Conservation (phyloP, 495 filamentous ascomycete species). For the Penicillium fimorum region DNA sequence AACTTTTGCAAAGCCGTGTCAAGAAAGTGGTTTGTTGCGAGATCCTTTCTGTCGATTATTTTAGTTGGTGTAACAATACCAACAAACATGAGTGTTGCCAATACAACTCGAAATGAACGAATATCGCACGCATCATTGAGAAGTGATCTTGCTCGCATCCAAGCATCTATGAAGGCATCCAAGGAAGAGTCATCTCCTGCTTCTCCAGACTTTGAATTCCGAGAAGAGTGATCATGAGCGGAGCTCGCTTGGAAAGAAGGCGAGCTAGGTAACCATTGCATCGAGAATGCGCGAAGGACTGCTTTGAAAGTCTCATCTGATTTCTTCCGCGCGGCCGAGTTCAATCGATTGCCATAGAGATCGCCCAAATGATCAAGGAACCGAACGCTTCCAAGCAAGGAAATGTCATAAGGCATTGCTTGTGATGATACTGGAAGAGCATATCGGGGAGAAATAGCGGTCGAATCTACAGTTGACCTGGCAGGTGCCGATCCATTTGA, state of each 20-base stretch:
- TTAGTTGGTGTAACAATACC: constrained; percentile 20
- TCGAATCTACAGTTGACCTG: neutral
- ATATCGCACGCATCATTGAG: constrained; percentile 9
- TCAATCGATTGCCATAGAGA: constrained; percentile 27
- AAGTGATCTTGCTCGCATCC: constrained; percentile 11
- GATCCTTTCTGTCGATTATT: neutral
- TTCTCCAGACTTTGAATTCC: neutral
- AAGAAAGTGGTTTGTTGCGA: constrained; percentile 9
- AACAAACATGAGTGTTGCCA: constrained; percentile 22
- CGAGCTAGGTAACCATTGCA: constrained; percentile 26
- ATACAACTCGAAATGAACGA: constrained; percentile 20
- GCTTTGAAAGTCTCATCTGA: constrained; percentile 23
- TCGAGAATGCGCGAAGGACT: constrained; percentile 19
- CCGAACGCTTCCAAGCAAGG: constrained; percentile 19
- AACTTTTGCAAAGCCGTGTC: constrained; percentile 15
- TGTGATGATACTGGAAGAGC: neutral
- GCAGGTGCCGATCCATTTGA: neutral
- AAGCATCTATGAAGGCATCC: constrained; percentile 19
- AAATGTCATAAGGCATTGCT: constrained; percentile 3
- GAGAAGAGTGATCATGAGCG: neutral
- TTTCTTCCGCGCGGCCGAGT: constrained; percentile 7
- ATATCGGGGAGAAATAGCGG: neutral
- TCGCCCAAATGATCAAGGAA: constrained; percentile 32
- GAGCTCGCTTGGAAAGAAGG: neutral
- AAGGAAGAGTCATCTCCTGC: neutral